Evolutionary conservation across 345 rosid species (phyloP).

Genomic region (Pseudoturritis turrita): DNA sequence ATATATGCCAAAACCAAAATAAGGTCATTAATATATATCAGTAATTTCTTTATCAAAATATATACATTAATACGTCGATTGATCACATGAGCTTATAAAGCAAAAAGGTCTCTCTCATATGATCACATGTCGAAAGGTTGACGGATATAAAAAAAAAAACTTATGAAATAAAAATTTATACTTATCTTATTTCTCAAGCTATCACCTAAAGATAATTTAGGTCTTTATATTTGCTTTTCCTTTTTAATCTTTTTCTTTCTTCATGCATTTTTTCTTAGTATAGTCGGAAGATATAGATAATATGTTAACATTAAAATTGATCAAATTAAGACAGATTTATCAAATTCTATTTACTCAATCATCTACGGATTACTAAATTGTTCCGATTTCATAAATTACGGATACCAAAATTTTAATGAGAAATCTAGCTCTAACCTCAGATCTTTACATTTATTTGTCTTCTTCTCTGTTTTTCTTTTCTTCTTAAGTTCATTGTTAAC

Average conservation of each 20-base stretch:
- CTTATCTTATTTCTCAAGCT: constrained; percentile 33
- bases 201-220: constrained; percentile 1
- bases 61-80: not conserved
- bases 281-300: not conserved
- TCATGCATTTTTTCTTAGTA: not conserved
- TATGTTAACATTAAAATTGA: not conserved
- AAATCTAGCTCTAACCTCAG: not conserved
- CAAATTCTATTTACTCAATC: not conserved
- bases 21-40: not conserved
- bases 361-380: not conserved
- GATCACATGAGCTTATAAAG: constrained; percentile 21
- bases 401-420: not conserved
- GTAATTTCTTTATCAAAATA: not conserved
- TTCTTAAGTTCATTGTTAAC: not conserved
- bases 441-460: not conserved
- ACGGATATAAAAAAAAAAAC: not conserved
- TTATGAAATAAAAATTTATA: not conserved
- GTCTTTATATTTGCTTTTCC: not conserved
- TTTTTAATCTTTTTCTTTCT: not conserved
- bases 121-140: constrained; percentile 21
- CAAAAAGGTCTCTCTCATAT: not conserved
- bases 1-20: not conserved
- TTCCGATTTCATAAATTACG: not conserved
- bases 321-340: not conserved
- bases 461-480: not conserved